These are phyloP conservation scores for Pestalotiopsis sp. DNA, from an alignment of 2,329 filamentous ascomycete genomes.

Conservation along the genomic window DNA sequence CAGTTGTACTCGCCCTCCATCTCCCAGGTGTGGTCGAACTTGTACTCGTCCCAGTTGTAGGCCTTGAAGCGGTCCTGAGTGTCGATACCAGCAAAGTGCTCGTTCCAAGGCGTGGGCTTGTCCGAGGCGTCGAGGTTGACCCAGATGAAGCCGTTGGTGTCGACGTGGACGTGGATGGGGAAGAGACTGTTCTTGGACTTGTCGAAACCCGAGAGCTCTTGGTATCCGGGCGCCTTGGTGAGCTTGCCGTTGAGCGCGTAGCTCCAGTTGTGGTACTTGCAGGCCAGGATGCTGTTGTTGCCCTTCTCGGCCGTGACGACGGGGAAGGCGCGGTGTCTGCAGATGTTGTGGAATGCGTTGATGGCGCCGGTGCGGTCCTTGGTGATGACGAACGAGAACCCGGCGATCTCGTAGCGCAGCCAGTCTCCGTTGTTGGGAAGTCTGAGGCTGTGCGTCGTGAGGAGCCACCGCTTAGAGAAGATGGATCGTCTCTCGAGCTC, in stretches of 20 bases:
- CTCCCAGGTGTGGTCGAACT: constrained; percentile 45
- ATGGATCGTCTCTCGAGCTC: constrained; percentile 45
- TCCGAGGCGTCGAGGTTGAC: constrained; percentile 47
- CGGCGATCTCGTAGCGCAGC: constrained; percentile 56
- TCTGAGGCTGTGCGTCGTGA: constrained; percentile 3
- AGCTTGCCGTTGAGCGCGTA: constrained; percentile 60
- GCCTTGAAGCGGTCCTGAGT: constrained; percentile 34
- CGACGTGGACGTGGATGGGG: constrained; percentile 56
- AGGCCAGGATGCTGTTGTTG: constrained; percentile 54
- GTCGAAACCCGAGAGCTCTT: constrained; percentile 58
- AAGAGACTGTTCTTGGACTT: constrained; percentile 59
- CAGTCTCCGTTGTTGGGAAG: constrained; percentile 43
- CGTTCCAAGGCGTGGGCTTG: constrained; percentile 40
- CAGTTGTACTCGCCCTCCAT: constrained; percentile 45
- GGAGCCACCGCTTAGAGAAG: constrained; percentile 35
- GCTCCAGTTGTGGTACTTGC: constrained; percentile 66
- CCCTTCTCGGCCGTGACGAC: constrained; percentile 56
- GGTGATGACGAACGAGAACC: constrained; percentile 57
- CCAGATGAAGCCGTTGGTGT: constrained; percentile 59
- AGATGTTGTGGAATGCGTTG: constrained; percentile 67
- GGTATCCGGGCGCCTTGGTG: constrained; percentile 62
- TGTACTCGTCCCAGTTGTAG: constrained; percentile 42
- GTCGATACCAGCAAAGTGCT: constrained; percentile 39
- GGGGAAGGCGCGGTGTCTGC: constrained; percentile 63
- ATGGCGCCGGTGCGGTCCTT: constrained; percentile 46